phyloP scores from a whole-genome alignment of 306 rosid species.

The Mimosa bimucronata region DNA sequence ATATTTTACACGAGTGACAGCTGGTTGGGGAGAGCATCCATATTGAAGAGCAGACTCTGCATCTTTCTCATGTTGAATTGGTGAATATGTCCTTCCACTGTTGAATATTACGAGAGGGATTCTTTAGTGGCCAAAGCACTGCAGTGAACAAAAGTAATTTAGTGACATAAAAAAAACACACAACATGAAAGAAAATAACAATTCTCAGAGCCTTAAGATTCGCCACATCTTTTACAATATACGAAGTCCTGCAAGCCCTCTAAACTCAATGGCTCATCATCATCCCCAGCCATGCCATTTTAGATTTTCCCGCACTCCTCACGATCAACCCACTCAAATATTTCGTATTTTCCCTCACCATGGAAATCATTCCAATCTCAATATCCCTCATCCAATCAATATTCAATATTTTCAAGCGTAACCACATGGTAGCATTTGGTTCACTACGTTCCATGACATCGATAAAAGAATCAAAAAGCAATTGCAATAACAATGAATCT shows the following conservation, averaged over 20 bases:
- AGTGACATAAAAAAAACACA: constrained; percentile 23
- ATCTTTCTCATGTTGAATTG: background rate
- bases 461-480: too few relatives aligned
- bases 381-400: too few relatives aligned
- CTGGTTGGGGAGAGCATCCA: background rate
- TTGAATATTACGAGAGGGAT: constrained; percentile 45
- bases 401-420: too few relatives aligned
- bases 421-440: too few relatives aligned
- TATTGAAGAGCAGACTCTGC: constrained; percentile 22
- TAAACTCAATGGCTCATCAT: too few relatives aligned
- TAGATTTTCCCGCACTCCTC: constrained; percentile 29
- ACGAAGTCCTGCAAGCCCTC: too few relatives aligned
- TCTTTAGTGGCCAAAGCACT: constrained; percentile 71
- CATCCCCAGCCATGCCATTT: too few relatives aligned
- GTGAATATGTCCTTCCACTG: background rate
- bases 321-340: too few relatives aligned
- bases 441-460: too few relatives aligned
- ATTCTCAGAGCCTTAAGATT: background rate
- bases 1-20: background rate
- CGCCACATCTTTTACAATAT: background rate
- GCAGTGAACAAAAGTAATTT: constrained; percentile 41
- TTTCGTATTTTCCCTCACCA: too few relatives aligned
- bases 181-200: background rate
- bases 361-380: too few relatives aligned
- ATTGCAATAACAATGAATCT: too few relatives aligned